phyloP scores from a whole-genome alignment of 495 filamentous ascomycete species.

The Aspergillus sclerotiicarbonarius region DNA sequence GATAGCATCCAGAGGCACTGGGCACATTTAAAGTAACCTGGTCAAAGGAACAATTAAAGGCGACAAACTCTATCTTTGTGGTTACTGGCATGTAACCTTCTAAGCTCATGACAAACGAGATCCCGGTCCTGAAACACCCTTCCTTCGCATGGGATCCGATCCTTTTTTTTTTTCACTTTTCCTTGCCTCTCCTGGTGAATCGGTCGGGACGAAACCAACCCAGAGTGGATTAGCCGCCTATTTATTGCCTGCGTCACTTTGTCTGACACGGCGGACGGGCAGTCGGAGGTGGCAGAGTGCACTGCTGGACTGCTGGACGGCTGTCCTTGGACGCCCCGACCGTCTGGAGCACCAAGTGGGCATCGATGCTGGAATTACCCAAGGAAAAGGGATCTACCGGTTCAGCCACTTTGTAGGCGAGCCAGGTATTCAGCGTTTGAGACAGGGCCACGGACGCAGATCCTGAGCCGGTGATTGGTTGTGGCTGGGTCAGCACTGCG shows the following conservation, averaged over 20 bases:
- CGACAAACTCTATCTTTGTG: neutral
- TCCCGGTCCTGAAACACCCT: conserved; percentile 6
- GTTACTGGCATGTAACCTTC: neutral
- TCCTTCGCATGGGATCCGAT: neutral
- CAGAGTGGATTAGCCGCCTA: neutral
- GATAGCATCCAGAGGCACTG: neutral
- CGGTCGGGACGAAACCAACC: neutral
- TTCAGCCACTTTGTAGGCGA: conserved; percentile 19
- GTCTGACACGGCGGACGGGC: conserved; percentile 10
- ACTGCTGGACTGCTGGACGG: neutral
- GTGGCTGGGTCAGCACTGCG: conserved; percentile 1
- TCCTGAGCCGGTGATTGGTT: conserved; percentile 24
- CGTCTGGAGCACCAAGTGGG: neutral
- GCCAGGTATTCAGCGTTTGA: conserved; percentile 22
- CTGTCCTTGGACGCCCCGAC: too few species aligned
- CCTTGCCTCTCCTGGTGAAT: too few species aligned
- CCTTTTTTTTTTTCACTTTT: neutral
- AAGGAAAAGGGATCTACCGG: conserved; percentile 14
- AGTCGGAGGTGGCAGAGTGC: neutral
- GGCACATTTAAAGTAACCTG: neutral
- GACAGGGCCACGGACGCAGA: conserved; percentile 24
- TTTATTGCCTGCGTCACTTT: conserved; percentile 9
- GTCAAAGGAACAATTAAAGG: neutral
- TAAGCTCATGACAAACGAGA: conserved; percentile 4
- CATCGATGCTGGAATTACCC: conserved; percentile 1